Evolutionary conservation across 371 early-diverging fungal genomes (phyloP), one percentile per base, ranked within the genome.

Genomic region (Rhizopus arrhizus): DNA sequence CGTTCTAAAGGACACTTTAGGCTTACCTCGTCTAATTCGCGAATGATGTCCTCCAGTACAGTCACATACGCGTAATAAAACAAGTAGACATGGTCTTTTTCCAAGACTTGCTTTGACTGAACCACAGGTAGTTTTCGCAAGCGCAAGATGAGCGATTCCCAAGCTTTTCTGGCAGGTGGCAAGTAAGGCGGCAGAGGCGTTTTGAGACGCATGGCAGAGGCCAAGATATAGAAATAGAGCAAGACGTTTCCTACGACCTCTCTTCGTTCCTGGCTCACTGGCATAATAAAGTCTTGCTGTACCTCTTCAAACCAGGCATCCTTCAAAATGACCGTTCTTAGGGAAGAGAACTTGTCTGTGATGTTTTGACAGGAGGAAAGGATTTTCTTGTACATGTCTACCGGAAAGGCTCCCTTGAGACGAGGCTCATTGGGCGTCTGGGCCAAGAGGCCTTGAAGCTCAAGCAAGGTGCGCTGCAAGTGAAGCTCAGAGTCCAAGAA

Each of bases 381-480:
- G 69, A 93, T 87, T 13, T 74, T 73, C 16, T 77, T 73, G 58
- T 94, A 94, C 0, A 85, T 82, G 0, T 57, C 69, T 0, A 76
- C 71, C 0, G 95, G 95, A 57, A 91, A 94, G 5, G 86, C 79
- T 5, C 95, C 95, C 71, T 91, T 92, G 16, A 93, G 73, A 49
- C 95, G 85, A 0, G 93, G 93, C 68, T 94, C 95, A 50, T 91
- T 91, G 7, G 85, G 85, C 9, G 93, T 90, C 50, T 89, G 84
- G 2, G 72, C 67, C 28, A 94, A 59, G 7, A 94, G 70, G 3
- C 68, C 76, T 6, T 81, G 83, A 35, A 91, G 74, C 16, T 80
- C 76, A 28, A 91, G 54, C 15, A 94, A 70, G 29, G 83, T 66
- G 16, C 85, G 62, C 61, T 93, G 95, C 12, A 94, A 64, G 2